Evolutionary conservation across 2,329 filamentous ascomycete genomes (phyloP).

Genomic region (Pseudogymnoascus sp.): DNA sequence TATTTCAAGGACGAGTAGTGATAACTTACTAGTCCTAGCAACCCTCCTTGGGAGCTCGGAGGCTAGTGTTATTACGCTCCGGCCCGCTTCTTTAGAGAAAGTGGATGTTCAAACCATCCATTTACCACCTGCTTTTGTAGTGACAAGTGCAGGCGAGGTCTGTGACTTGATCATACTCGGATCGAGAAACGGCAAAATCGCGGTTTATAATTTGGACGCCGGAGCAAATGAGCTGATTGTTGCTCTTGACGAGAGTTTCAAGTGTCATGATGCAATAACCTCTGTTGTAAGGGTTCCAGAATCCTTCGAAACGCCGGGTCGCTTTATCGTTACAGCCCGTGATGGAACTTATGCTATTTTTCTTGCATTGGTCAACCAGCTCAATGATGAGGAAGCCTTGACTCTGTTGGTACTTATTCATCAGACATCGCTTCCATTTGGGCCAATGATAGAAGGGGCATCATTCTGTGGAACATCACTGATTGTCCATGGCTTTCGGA

Average conservation of each 20-base stretch:
- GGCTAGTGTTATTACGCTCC: constrained; percentile 28
- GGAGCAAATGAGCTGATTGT: constrained; percentile 14
- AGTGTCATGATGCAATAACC: constrained; percentile 19
- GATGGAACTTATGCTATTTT: constrained; percentile 70
- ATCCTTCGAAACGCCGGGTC: constrained; percentile 27
- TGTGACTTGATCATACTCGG: constrained; percentile 42
- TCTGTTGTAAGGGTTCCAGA: constrained; percentile 20
- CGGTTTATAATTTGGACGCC: constrained; percentile 35
- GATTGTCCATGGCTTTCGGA: constrained; percentile 73
- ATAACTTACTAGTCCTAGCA: constrained; percentile 19
- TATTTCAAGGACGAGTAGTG: neutral
- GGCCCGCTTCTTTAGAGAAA: constrained; percentile 14
- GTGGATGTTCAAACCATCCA: constrained; percentile 16
- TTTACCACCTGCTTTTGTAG: constrained; percentile 39
- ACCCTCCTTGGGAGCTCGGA: constrained; percentile 30
- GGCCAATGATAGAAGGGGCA: constrained; percentile 68
- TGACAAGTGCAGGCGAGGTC: constrained; percentile 43
- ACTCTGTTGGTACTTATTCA: constrained; percentile 50
- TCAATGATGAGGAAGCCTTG: neutral
- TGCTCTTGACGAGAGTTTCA: neutral
- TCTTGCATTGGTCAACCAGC: neutral
- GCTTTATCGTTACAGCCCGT: constrained; percentile 66
- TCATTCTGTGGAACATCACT: constrained; percentile 55
- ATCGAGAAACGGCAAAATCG: constrained; percentile 48
- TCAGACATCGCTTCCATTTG: constrained; percentile 62